phyloP scores from a whole-genome alignment of 306 rosid genomes.

The Vachellia pachyceras region DNA sequence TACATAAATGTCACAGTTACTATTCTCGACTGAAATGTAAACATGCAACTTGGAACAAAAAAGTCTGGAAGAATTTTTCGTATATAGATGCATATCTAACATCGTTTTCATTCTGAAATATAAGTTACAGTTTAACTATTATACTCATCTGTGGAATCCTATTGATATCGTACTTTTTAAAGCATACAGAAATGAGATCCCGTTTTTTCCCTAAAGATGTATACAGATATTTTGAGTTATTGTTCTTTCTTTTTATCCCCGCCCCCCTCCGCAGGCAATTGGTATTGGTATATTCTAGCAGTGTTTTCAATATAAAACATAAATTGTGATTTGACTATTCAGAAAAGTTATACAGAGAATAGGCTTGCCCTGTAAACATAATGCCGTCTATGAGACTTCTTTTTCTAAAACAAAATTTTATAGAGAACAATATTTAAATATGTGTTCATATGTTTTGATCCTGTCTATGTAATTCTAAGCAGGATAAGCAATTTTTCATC shows the following conservation, averaged over 20 bases:
- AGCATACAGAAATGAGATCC: neutral
- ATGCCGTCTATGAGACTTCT: neutral
- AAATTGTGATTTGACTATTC: neutral
- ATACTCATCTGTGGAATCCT: neutral
- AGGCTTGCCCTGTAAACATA: neutral
- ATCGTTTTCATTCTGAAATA: neutral
- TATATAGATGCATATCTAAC: neutral
- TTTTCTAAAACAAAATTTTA: neutral
- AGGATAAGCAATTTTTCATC: slow-evolving; percentile 40
- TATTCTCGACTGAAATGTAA: neutral
- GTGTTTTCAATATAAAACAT: neutral
- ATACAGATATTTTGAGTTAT: neutral
- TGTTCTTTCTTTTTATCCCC: neutral
- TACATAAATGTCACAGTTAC: neutral
- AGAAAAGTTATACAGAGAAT: neutral
- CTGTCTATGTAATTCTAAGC: slow-evolving; percentile 19
- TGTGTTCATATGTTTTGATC: neutral
- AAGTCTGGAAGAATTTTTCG: neutral
- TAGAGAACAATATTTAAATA: neutral
- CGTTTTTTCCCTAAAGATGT: neutral
- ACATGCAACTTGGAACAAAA: neutral
- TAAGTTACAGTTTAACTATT: neutral
- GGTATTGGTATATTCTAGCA: neutral
- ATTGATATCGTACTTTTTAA: neutral
- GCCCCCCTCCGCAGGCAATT: neutral